Evolutionary conservation across 1,284 basidiomycete species (phyloP).

Genomic region (Bondarzewia mesenterica): DNA sequence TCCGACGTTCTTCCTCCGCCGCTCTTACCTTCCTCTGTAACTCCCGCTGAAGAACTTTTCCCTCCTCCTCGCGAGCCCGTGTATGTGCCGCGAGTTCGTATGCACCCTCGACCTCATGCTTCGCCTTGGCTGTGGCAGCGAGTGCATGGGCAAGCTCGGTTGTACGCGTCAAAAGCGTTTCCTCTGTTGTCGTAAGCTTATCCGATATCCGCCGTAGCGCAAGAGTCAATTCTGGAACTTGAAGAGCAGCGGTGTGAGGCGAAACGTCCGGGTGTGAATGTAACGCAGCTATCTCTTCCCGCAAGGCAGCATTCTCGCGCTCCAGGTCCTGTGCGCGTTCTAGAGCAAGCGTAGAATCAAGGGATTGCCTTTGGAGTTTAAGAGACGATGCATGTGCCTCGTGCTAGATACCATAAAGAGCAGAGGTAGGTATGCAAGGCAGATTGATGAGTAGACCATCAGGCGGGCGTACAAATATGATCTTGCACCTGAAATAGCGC

Average conservation of each 20-base stretch:
- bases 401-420: constrained; percentile 33
- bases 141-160: constrained; percentile 35
- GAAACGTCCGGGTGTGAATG: constrained; percentile 39
- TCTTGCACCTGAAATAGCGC: constrained; percentile 52
- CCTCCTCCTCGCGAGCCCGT: constrained; percentile 44
- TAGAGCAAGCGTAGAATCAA: constrained; percentile 41
- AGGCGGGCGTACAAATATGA: constrained; percentile 10
- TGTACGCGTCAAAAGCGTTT: constrained; percentile 40
- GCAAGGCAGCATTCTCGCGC: constrained; percentile 46
- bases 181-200: constrained; percentile 53
- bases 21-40: constrained; percentile 33
- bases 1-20: constrained; percentile 47
- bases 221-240: constrained; percentile 55
- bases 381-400: constrained; percentile 58
- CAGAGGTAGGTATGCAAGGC: constrained; percentile 10
- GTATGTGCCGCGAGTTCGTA: constrained; percentile 42
- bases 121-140: constrained; percentile 35
- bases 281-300: constrained; percentile 43
- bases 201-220: constrained; percentile 61
- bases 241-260: constrained; percentile 36
- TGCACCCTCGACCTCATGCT: constrained; percentile 38
- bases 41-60: constrained; percentile 36
- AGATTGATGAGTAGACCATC: constrained; percentile 19
- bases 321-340: constrained; percentile 43
- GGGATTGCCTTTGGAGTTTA: constrained; percentile 54